Base-by-base conservation (phyloP, 306 rosid genomes). In the Prosopis cineraria region DNA sequence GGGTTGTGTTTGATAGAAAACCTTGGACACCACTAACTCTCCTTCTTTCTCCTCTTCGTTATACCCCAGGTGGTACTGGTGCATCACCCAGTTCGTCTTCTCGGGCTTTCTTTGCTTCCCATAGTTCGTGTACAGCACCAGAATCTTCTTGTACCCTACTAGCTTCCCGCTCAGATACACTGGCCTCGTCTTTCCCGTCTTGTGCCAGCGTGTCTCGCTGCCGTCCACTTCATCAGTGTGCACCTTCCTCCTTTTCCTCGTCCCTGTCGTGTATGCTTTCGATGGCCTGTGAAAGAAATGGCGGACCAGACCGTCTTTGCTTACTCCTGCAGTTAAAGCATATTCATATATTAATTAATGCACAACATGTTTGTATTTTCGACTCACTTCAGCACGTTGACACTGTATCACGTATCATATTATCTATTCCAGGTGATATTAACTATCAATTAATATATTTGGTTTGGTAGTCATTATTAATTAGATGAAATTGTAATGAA, bases 81-180 rank as follows among this genome's bases (percentile, higher is more conserved):
- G 95, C 95, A 89, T 89, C 3, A 91, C 93, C 96, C 96, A 91
- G 13, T 89, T 91, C 45, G 96, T 91, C 76, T 91, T 91, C 89
- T 91, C 96, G 0, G 96, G 93, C 84, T 91, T 91, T 39, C 85
- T 86, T 73, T 91, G 93, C 81, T 86, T 91, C 77, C 88, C 92
- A 80, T 91, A 91, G 80, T 91, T 91, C 4, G 92, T 88, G 89
- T 91, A 91, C 3, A 91, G 93, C n/a, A 91, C 97, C 10, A 91
- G 91, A 53, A 91, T 91, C 80, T 91, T 91, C 78, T 91, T 91
- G 82, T 81, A 89, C 13, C 97, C 97, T 84, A 87, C 86, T 29
- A 88, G 70, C 68, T 77, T 79, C 27, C 83, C 82, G 67, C 39
- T 39, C 27, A 68, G 48, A 31, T 60, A 82, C 41, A 89, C 85